Conservation (phyloP, 2,329 filamentous ascomycete genomes). For the Pseudogymnoascus verrucosus region DNA sequence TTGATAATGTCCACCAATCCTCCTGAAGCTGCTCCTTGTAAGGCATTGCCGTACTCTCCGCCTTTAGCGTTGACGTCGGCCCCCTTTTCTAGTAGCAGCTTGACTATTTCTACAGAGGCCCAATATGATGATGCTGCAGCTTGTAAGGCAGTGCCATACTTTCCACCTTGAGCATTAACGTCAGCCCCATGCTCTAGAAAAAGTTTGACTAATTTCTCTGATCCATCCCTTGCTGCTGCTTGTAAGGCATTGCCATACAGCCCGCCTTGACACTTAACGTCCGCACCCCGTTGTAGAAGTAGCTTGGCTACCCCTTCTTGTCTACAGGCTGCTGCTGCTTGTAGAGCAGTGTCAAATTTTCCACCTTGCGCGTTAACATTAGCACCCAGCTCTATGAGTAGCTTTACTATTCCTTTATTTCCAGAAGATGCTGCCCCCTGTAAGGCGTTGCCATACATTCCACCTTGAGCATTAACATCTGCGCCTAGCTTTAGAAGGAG, state of each 20-base stretch:
- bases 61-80: background rate
- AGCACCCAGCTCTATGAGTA: background rate
- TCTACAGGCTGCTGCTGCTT: conserved; percentile 7
- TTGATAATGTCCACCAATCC: too few species aligned
- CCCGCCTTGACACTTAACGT: conserved; percentile 11
- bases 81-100: conserved; percentile 9
- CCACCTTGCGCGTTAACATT: background rate
- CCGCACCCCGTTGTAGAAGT: conserved; percentile 9
- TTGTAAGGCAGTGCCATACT: background rate
- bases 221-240: conserved; percentile 7
- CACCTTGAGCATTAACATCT: conserved; percentile 7
- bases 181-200: background rate
- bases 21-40: conserved; percentile 12
- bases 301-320: background rate
- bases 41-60: conserved; percentile 7
- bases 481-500: conserved; percentile 8
- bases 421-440: background rate
- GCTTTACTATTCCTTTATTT: background rate
- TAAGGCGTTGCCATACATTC: too few species aligned
- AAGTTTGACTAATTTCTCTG: background rate
- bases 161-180: background rate
- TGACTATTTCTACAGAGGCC: background rate
- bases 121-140: background rate
- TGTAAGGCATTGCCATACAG: conserved; percentile 12
- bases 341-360: conserved; percentile 11